Conservation (phyloP, 2,329 filamentous ascomycete species). For the Didymella keratinophila region DNA sequence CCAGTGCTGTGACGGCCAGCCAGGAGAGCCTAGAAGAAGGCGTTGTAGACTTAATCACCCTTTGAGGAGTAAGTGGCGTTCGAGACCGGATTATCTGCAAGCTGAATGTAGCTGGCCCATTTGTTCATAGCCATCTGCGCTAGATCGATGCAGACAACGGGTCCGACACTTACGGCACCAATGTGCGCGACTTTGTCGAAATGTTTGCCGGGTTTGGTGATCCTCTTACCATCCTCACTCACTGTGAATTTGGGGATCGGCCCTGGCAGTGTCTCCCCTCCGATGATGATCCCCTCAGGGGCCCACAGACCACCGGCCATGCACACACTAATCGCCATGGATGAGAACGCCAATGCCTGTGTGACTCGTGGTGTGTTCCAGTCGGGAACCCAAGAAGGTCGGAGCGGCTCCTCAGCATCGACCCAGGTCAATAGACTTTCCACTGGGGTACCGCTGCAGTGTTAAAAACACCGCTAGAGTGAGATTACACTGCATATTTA, state of each 20-base stretch:
- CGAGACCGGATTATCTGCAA: background rate
- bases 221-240: background rate
- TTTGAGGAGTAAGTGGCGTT: background rate
- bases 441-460: no score
- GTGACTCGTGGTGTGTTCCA: slow-evolving; percentile 25
- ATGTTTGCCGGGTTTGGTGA: background rate
- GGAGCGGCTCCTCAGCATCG: no score
- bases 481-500: no score
- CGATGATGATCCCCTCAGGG: no score
- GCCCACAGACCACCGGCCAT: background rate
- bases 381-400: no score
- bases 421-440: no score
- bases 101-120: background rate
- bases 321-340: background rate
- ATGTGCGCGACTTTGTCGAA: background rate
- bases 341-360: slow-evolving; percentile 21
- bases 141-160: background rate
- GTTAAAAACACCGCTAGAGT: no score
- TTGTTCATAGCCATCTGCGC: background rate
- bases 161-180: background rate
- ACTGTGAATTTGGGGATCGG: background rate
- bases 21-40: slow-evolving; percentile 1
- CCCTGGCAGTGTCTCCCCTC: no score
- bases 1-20: background rate
- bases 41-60: background rate